Base-by-base conservation (phyloP, 2,329 filamentous ascomycete species). In the Epichloe coenophiala region DNA sequence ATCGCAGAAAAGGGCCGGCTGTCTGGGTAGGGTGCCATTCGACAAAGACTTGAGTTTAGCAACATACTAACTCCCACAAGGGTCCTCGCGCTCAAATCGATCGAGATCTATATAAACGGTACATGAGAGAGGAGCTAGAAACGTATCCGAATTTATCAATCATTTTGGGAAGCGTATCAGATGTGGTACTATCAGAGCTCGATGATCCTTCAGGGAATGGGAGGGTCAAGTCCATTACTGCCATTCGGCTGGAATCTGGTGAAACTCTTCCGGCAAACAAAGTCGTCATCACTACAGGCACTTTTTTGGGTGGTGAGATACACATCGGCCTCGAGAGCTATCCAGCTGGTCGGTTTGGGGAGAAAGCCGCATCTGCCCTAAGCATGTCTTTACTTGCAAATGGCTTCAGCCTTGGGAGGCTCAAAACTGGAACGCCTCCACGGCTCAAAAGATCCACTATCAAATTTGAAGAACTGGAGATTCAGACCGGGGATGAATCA, bases 391-490 rank as follows among this genome's bases (percentile, higher is more conserved):
- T 98, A 41, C 79, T 78, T 53, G 86, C 91, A 48, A 90, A 91
- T 2, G 93, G 93, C 1, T 96, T 98, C 63, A 78, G 85, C 59
- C 71, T 98, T 15, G 93, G 93, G 31, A 80, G 93, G 53, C 68
- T 98, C 48, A 98, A 98, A 75, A 98, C 93, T 0, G 93, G 93
- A 13, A 98, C 93, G 5, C 93, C 93, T 93, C 93, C 93, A 21
- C 81, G 93, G 27, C 72, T 98, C 50, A 86, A 89, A 58, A 81
- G 79, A 55, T 81, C 81, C 50, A 88, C 85, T 38, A 96, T 98
- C 63, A 77, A 96, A 58, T 96, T 86, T 63, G 69, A 75, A 2
- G 66, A 73, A 0, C 71, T 97, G 4, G 80, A 90, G 51, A 70
- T 76, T 4, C 91, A 97, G 59, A 71, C 70, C 33, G 93, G 91